Evolutionary conservation across 176 grass and related monocot species (phyloP), one percentile per base, ranked within the genome.

Genomic region (Dactylis glomerata): DNA sequence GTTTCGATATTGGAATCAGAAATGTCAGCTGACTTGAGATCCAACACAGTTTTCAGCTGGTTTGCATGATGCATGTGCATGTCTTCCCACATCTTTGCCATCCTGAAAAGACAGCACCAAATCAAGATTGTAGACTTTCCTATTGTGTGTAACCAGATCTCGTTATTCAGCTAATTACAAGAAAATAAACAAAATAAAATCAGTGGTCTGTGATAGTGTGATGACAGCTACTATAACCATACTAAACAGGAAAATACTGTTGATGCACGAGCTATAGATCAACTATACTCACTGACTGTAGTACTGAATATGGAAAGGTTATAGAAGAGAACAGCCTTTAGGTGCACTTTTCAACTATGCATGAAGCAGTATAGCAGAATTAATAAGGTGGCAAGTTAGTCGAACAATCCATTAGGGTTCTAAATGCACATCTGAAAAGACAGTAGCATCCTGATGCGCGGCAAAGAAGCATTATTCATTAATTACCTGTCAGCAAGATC

Each of bases 71-170:
- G 90, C 51, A 63, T 28, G 77, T 75, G 81, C 97, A 99, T 96
- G 40, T 83, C 87, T 67, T 95, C 87, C 97, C 97, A 99, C 97
- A 99, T 99, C 84, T 92, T 94, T 22, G 91, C 88, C 93, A 96
- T 87, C 86, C 97, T 99, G 82, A 82, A 86, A 92, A 45, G 38
- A 86, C 13, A 75, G 71, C 13, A 84, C 42, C 64, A 86, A 89
- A 68, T 52, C 38, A 88, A 85, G 14, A 78, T 41, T 23, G 62
- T 69, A 20, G 66, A 81, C 28, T 37, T 7, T 36, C 20, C 30
- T 42, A 3, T 82, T 27, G 20, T 88, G 13, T 1, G 2, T 30
- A 11, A 47, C n/a, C n/a, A 81, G 47, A 81, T 36, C 6, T 62
- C 2, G 23, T 71, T 38, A 58, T 80, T 50, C 61, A 81, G 54